Evolutionary conservation across 345 rosid species (phyloP).

Genomic region (Tarenaya hassleriana): DNA sequence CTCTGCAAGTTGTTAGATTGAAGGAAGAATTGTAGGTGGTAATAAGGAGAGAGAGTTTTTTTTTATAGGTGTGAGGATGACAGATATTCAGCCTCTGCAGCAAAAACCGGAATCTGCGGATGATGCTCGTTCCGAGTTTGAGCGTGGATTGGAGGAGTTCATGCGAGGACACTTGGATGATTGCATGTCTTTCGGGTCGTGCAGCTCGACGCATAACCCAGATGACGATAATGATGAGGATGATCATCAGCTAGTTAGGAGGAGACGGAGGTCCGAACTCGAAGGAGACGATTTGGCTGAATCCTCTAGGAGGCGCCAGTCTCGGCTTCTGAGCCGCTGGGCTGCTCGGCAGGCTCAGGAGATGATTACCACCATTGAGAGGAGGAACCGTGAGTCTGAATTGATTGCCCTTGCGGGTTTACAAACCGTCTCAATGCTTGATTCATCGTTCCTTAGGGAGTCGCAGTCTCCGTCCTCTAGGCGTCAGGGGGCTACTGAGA

Average conservation of each 20-base stretch:
- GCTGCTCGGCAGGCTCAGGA: constrained; percentile 98
- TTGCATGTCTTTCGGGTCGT: constrained; percentile 77
- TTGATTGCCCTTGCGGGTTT: constrained; percentile 92
- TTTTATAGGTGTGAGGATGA: constrained; percentile 46
- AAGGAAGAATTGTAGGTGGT: constrained; percentile 22
- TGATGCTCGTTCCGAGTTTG: constrained; percentile 53
- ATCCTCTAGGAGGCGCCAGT: constrained; percentile 85
- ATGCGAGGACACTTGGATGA: constrained; percentile 89
- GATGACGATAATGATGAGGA: constrained; percentile 78
- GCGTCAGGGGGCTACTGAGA: constrained; percentile 67
- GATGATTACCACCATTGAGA: constrained; percentile 95
- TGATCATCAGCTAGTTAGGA: constrained; percentile 73
- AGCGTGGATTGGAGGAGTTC: constrained; percentile 77
- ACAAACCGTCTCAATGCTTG: constrained; percentile 95
- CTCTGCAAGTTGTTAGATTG: no score
- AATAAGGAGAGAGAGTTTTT: constrained; percentile 12
- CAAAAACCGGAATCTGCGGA: constrained; percentile 70
- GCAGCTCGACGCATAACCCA: constrained; percentile 59
- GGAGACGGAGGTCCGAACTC: constrained; percentile 79
- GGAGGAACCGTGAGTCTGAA: constrained; percentile 92
- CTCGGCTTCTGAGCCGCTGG: constrained; percentile 79
- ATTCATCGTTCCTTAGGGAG: constrained; percentile 89
- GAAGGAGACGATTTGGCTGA: constrained; percentile 89
- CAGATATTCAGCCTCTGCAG: constrained; percentile 64
- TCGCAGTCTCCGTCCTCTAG: constrained; percentile 69